These are phyloP conservation scores for Naegleria fowleri DNA, from an alignment of 208 protist genomes.

Conservation along the genomic window DNA sequence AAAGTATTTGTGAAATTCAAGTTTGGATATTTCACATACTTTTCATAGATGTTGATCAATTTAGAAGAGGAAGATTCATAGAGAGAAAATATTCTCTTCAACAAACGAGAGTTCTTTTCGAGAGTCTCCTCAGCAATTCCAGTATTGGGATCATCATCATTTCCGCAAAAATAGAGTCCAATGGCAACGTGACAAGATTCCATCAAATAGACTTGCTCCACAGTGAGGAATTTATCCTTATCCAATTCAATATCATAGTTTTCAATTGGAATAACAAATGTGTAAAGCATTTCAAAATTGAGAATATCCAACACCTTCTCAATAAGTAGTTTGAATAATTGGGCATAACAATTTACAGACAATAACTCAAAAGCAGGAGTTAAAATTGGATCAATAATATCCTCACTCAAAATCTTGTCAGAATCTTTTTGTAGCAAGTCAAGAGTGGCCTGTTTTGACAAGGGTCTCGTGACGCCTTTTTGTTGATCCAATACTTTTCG, in stretches of 20 bases:
- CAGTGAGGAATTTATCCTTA: background rate
- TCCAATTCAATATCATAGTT: background rate
- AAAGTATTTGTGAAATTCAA: background rate
- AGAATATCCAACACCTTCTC: background rate
- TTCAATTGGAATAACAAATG: background rate
- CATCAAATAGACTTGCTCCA: background rate
- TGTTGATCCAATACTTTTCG: background rate
- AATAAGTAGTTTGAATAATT: background rate
- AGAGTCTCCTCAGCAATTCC: background rate
- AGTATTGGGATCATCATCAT: background rate
- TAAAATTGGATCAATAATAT: background rate
- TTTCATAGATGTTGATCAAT: background rate
- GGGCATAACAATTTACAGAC: background rate
- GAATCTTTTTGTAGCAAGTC: background rate
- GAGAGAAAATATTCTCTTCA: background rate
- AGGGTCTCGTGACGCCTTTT: background rate
- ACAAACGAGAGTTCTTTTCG: background rate
- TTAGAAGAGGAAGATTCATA: background rate
- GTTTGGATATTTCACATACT: background rate
- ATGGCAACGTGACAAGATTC: background rate
- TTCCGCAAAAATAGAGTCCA: background rate
- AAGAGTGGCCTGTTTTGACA: background rate
- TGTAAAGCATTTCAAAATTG: background rate
- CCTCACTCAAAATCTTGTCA: background rate
- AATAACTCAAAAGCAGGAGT: background rate